Conservation (phyloP, 768 basidiomycete species). For the Clitopilus hobsonii region DNA sequence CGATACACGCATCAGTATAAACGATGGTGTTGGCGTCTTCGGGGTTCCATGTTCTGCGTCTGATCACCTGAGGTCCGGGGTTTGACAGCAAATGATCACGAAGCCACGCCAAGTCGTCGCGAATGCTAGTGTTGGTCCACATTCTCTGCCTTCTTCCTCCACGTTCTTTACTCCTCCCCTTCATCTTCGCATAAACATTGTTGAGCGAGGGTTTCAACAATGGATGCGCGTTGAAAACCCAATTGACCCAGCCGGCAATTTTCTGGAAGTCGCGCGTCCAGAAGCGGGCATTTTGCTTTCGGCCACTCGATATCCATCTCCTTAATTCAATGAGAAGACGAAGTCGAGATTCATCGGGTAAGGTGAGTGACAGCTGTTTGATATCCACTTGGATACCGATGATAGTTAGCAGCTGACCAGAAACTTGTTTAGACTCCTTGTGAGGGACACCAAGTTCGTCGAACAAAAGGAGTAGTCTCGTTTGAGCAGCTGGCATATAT, state of each 20-base stretch:
- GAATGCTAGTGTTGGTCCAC: background rate
- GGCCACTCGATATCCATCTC: background rate
- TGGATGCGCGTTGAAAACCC: conserved; percentile 32
- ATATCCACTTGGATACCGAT: conserved; percentile 35
- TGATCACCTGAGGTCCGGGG: background rate
- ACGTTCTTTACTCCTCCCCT: background rate
- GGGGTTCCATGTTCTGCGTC: background rate
- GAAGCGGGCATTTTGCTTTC: background rate
- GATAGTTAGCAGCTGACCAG: conserved; percentile 23
- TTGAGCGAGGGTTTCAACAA: conserved; percentile 21
- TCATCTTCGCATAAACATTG: conserved; percentile 15
- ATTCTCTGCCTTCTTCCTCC: background rate
- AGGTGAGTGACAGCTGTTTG: conserved; percentile 21
- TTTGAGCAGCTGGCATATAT: conserved; percentile 24
- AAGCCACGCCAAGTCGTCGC: background rate
- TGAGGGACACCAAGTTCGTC: conserved; percentile 36
- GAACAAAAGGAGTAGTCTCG: conserved; percentile 27
- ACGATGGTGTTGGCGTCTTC: conserved; percentile 10
- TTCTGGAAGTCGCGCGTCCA: conserved; percentile 21
- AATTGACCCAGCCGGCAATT: conserved; percentile 33
- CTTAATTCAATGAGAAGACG: background rate
- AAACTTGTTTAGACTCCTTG: conserved; percentile 31
- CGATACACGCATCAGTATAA: conserved; percentile 17
- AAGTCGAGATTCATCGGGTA: conserved; percentile 8
- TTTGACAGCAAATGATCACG: background rate